Conservation (phyloP, 306 rosid genomes). For the Casuarina cunninghamiana region DNA sequence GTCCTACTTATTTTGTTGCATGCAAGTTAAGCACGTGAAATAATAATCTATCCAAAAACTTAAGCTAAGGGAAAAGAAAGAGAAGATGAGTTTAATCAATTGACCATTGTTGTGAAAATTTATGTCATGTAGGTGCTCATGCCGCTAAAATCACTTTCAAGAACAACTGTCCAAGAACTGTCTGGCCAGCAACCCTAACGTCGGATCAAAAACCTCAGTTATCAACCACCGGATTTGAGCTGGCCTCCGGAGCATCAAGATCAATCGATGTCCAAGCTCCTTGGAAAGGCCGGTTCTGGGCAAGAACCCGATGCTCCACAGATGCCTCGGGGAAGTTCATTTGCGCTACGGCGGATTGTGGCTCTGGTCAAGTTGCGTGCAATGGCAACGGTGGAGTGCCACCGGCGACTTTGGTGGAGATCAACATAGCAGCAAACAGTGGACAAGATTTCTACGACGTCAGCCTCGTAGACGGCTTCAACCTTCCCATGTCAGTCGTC, state of each 20-base stretch:
- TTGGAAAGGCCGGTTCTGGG: constrained; percentile 49
- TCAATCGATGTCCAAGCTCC: constrained; percentile 21
- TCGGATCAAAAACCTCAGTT: constrained; percentile 27
- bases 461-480: constrained; percentile 46
- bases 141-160: constrained; percentile 30
- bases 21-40: too few species aligned
- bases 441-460: constrained; percentile 44
- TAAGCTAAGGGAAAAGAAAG: too few species aligned
- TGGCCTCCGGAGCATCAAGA: background rate
- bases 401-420: constrained; percentile 42
- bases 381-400: constrained; percentile 41
- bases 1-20: too few species aligned
- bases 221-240: constrained; percentile 37
- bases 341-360: constrained; percentile 42
- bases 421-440: constrained; percentile 25
- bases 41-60: too few species aligned
- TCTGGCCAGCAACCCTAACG: constrained; percentile 46
- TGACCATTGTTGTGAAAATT: too few species aligned
- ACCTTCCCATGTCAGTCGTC: constrained; percentile 33
- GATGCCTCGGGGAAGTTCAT: constrained; percentile 26
- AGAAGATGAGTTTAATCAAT: too few species aligned
- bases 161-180: constrained; percentile 33
- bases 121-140: constrained; percentile 2
- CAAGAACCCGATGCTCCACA: constrained; percentile 35
- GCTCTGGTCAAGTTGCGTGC: constrained; percentile 34